These are phyloP conservation scores for Psilocybe cubensis DNA, from an alignment of 768 basidiomycete species.

Conservation along the genomic window DNA sequence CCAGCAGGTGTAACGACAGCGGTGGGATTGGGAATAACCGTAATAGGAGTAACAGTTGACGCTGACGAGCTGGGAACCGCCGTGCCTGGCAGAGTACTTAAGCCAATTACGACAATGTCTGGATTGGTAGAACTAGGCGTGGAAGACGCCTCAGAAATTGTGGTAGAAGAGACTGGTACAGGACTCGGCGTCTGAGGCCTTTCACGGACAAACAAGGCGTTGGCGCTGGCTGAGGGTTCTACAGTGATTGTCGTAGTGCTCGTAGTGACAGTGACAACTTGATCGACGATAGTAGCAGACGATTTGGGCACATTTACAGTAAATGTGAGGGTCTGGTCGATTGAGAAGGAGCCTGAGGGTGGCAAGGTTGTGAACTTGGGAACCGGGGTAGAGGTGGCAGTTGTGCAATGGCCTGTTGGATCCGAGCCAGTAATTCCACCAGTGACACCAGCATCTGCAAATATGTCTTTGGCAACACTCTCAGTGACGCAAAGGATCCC, in stretches of 20 bases:
- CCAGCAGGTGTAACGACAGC: neutral
- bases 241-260: slow-evolving; percentile 7
- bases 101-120: neutral
- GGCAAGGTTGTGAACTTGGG: slow-evolving; percentile 2
- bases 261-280: slow-evolving; percentile 11
- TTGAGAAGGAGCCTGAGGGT: neutral
- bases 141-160: neutral
- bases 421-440: slow-evolving; percentile 43
- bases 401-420: slow-evolving; percentile 3
- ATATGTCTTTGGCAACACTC: slow-evolving; percentile 41
- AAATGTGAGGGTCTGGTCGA: slow-evolving; percentile 3
- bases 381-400: slow-evolving; percentile 13
- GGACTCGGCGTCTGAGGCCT: neutral
- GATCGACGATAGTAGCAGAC: neutral
- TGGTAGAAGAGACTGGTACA: neutral
- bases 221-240: neutral
- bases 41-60: neutral
- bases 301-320: neutral
- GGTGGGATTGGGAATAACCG: neutral
- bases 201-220: neutral
- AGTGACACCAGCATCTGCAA: slow-evolving; percentile 44
- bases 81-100: neutral
- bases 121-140: neutral
- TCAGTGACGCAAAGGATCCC: slow-evolving; percentile 45
- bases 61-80: neutral